These are phyloP conservation scores for Penicillium palitans DNA, from an alignment of 2,329 filamentous ascomycete species.

Conservation along the genomic window DNA sequence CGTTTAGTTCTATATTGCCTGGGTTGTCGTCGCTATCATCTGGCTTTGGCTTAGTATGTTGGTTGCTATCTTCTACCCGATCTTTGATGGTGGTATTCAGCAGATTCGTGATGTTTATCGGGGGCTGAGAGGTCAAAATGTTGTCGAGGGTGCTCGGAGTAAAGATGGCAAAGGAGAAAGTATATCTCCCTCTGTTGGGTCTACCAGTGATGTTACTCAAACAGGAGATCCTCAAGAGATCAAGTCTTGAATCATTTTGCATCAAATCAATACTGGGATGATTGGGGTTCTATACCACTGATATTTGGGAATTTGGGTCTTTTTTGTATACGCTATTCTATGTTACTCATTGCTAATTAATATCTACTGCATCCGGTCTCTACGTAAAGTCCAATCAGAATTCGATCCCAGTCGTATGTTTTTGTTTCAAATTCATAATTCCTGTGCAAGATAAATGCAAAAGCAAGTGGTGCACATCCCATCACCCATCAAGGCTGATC, in stretches of 20 bases:
- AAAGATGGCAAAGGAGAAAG: not conserved
- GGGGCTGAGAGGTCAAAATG: no score
- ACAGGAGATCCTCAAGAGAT: not conserved
- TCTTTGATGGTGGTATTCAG: no score
- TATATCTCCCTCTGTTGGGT: slow-evolving; percentile 1
- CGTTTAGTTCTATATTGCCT: no score
- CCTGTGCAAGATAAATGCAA: not conserved
- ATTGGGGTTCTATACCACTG: no score
- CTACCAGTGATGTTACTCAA: not conserved
- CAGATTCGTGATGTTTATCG: no score
- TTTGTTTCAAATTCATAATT: not conserved
- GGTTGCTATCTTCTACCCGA: no score
- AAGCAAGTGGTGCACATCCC: not conserved
- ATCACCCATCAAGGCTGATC: slow-evolving; percentile 4
- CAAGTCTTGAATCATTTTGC: not conserved
- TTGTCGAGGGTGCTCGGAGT: slow-evolving; percentile 6
- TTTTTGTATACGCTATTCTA: not conserved
- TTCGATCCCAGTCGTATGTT: not conserved
- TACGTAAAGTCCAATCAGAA: not conserved
- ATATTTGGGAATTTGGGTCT: not conserved
- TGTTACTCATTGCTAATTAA: not conserved
- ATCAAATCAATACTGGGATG: no score
- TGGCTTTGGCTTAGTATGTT: no score
- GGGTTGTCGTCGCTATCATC: no score
- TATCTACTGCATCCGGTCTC: not conserved